Conservation (phyloP, 139 green algal genomes). For the Yamagishiella unicocca region DNA sequence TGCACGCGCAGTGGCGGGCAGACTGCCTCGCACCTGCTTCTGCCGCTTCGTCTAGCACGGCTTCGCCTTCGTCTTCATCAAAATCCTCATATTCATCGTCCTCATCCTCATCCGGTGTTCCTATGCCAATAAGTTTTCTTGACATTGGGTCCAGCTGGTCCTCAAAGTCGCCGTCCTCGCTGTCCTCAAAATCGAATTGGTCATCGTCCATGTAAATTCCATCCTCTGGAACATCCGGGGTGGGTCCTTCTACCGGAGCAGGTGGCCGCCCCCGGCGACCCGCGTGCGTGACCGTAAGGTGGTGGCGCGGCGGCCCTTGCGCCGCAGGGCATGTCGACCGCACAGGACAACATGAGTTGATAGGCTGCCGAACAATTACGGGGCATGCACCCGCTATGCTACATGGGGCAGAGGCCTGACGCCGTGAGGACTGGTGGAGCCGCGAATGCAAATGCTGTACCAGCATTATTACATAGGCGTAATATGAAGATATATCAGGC, state of each 20-base stretch:
- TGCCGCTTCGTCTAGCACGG: conserved; percentile 44
- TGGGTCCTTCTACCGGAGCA: background rate
- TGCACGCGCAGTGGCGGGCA: background rate
- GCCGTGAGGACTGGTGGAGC: conserved; percentile 1
- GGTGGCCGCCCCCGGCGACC: conserved; percentile 23
- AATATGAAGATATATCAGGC: too few relatives aligned
- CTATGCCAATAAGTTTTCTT: conserved; percentile 17
- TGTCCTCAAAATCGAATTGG: conserved; percentile 44
- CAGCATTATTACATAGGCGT: conserved; percentile 9
- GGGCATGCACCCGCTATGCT: background rate
- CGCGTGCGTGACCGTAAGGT: background rate
- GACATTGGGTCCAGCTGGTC: conserved; percentile 36
- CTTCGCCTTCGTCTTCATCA: conserved; percentile 20
- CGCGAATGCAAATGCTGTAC: background rate
- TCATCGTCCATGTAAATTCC: conserved; percentile 47
- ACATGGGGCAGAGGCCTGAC: background rate
- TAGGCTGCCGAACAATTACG: background rate
- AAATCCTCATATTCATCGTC: conserved; percentile 3
- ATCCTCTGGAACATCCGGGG: background rate
- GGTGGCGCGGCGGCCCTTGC: conserved; percentile 4
- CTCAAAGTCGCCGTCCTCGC: conserved; percentile 42
- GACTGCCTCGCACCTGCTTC: conserved; percentile 23
- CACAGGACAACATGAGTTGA: background rate
- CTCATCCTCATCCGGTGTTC: background rate
- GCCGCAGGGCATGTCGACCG: background rate